Base-by-base conservation (phyloP, 306 rosid species). In the Rubus parviflorus region DNA sequence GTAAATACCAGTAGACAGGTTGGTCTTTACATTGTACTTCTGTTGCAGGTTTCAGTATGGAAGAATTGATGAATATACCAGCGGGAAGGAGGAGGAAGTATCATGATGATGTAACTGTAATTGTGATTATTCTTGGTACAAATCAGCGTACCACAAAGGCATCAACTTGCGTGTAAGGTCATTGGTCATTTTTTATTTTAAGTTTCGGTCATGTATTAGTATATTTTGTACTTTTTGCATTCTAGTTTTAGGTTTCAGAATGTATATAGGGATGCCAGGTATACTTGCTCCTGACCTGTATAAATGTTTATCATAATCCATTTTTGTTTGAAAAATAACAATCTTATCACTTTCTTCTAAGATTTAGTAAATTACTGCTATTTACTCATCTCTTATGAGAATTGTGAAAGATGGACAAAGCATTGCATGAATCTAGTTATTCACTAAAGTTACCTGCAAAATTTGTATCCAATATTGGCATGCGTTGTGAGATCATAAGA, bases 51-150 rank as follows among this genome's bases (percentile, higher is more conserved):
- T 88, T 95, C 69, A 92, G 91, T 83, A 86, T 80, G 90, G 97
- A 95, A 89, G 98, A 95, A 79, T 77, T 95, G 72, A 91, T 92
- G 93, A 90, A 87, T 65, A 57, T 92, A 82, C 99, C 97, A 19
- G 96, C 90, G 0, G 99, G 99, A 40, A 88, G 96, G 84, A 82
- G 99, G 83, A 89, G 99, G 79, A 95, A 92, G 81, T 95, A 95
- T 86, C 99, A 95, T 68, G 99, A 95, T 54, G 99, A 95, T 67
- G 97, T 95, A 16, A 95, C 99, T 14, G 93, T 95, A 60, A 95
- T 92, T 40, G 97, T 95, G 64, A 83, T 95, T 80, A 86, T 82
- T 68, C 97, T 95, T 53, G 99, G 99, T 65, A 84, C 89, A 81
- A 88, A 92, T 79, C 94, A 95, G 35, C 83, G 99, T 42, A 95